Percentiles rank a stretch among this genome's conserved stretches.
phyloP scores from a whole-genome alignment of 2,329 filamentous ascomycete species.

The Colletotrichum sp. region DNA sequence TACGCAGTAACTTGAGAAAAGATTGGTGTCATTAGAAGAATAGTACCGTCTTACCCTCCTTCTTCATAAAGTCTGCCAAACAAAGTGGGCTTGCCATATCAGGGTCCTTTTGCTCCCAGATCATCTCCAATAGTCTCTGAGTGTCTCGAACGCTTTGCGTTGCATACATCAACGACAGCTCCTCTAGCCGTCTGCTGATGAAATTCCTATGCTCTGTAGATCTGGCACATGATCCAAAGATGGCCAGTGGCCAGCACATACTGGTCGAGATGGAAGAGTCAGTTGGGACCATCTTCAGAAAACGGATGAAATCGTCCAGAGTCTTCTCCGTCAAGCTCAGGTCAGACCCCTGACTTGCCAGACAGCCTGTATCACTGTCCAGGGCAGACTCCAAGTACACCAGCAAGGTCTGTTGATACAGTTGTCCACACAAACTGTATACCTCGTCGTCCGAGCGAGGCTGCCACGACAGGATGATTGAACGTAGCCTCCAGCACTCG shows the following conservation, averaged over 20 bases:
- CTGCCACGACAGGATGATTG: background rate
- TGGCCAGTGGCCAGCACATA: background rate
- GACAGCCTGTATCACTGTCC: background rate
- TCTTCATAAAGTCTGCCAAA: background rate
- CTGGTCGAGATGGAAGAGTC: background rate
- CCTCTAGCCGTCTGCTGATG: background rate
- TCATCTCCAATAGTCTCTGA: background rate
- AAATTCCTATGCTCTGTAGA: background rate
- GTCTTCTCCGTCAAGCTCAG: background rate
- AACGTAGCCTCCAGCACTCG: background rate
- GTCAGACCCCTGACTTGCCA: background rate
- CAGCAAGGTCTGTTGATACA: background rate
- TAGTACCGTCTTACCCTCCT: background rate
- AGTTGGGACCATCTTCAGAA: background rate
- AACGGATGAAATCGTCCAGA: background rate
- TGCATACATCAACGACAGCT: background rate
- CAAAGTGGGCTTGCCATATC: background rate
- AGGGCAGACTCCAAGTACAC: background rate
- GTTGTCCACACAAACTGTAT: fast-evolving
- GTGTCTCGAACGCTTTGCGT: background rate
- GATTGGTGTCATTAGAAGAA: background rate
- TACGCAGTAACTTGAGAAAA: no score
- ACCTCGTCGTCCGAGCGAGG: background rate
- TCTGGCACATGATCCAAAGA: background rate
- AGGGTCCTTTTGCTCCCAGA: background rate